A percentile compares a stretch with the other conserved stretches of the same genome.
Evolutionary conservation across 2,329 filamentous ascomycete genomes (phyloP).

Genomic region (Trichoderma brevicompactum): DNA sequence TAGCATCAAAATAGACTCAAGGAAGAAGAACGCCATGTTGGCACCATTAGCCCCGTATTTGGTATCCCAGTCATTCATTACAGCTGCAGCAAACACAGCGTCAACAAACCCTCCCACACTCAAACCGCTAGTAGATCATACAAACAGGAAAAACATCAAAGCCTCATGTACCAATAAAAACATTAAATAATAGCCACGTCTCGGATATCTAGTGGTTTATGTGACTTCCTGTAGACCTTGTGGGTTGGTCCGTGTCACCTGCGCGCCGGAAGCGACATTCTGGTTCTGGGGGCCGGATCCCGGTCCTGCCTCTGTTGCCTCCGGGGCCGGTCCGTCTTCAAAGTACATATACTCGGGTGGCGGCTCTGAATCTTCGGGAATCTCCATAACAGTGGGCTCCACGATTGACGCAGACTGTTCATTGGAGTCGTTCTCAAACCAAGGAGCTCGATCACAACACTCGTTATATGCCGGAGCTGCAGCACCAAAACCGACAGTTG

Average conservation of each 20-base stretch:
- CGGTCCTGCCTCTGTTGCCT: not conserved
- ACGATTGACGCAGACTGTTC: slow-evolving; percentile 6
- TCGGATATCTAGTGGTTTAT: not conserved
- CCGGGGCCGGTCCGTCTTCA: not conserved
- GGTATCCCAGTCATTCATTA: not conserved
- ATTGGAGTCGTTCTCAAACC: slow-evolving; percentile 16
- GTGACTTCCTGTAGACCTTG: slow-evolving; percentile 1
- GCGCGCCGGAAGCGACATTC: not conserved
- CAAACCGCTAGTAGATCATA: not conserved
- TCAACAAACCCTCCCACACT: not conserved
- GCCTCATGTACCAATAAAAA: no score
- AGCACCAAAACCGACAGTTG: slow-evolving; percentile 27
- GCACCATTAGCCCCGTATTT: not conserved
- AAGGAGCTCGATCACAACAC: slow-evolving; percentile 24
- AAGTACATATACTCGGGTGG: slow-evolving; percentile 16
- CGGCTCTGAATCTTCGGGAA: slow-evolving; percentile 21
- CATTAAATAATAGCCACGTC: not conserved
- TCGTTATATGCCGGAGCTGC: slow-evolving; percentile 29
- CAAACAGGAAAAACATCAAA: not conserved
- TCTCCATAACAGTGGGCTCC: slow-evolving; percentile 14
- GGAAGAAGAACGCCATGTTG: not conserved
- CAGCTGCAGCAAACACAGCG: not conserved
- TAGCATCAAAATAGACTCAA: no score
- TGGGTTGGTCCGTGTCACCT: not conserved
- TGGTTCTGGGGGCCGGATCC: not conserved